A percentile compares a stretch with the other conserved stretches of the same genome.
phyloP scores from a whole-genome alignment of 495 filamentous ascomycete species.

The Lasiosphaeria hispida region DNA sequence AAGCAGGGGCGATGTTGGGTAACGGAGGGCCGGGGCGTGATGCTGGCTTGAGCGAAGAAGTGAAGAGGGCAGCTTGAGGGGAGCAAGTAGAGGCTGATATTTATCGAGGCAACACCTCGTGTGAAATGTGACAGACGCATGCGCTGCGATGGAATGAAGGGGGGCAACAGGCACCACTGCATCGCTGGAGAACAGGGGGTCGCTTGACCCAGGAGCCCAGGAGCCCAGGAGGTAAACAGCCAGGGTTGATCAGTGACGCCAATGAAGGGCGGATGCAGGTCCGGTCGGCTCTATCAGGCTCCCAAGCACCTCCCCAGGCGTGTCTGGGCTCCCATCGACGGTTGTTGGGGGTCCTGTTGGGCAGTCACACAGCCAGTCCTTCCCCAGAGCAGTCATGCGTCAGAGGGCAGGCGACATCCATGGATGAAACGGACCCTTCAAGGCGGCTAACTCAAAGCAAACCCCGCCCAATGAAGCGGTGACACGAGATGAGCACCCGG shows the following conservation, averaged over 20 bases:
- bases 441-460: conserved; percentile 24
- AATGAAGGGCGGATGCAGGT: conserved; percentile 9
- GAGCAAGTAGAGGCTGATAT: background rate
- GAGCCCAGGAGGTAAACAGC: background rate
- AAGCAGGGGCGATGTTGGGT: background rate
- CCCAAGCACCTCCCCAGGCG: conserved; percentile 10
- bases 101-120: background rate
- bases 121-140: conserved; percentile 6
- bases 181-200: conserved; percentile 10
- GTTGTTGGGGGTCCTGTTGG: conserved; percentile 23
- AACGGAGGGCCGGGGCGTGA: background rate
- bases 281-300: conserved; percentile 19
- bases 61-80: background rate
- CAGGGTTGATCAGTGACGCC: background rate
- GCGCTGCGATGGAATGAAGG: conserved; percentile 12
- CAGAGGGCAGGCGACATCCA: conserved; percentile 25
- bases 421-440: conserved; percentile 33
- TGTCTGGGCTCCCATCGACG: conserved; percentile 2
- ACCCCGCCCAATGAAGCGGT: conserved; percentile 27
- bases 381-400: conserved; percentile 25
- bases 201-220: background rate
- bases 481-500: conserved; percentile 22
- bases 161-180: conserved; percentile 11
- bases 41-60: no score
- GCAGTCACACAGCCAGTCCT: conserved; percentile 33